A percentile compares a stretch with the other conserved stretches of the same genome.
Conservation (phyloP, 495 filamentous ascomycete genomes). For the Niebla homalea region DNA sequence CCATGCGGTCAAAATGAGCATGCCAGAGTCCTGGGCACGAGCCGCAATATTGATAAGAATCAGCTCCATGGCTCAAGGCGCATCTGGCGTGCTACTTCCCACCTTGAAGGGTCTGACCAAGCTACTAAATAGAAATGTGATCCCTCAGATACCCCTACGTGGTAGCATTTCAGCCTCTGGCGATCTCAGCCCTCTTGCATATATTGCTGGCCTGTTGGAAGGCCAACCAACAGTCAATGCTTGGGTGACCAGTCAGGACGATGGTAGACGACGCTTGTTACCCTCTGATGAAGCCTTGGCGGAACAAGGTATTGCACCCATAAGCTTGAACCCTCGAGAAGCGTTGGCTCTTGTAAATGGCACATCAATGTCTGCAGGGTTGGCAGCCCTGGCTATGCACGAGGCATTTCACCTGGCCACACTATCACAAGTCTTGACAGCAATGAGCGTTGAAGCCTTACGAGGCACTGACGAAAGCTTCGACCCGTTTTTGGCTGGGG, state of each 20-base stretch:
- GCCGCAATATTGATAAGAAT: slow-evolving; percentile 43
- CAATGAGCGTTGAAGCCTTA: slow-evolving; percentile 30
- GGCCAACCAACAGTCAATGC: slow-evolving; percentile 30
- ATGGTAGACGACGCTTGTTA: background rate
- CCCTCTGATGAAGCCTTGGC: background rate
- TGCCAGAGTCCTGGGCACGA: slow-evolving; percentile 36
- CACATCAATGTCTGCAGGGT: slow-evolving; percentile 39
- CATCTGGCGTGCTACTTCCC: slow-evolving; percentile 36
- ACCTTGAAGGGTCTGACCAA: slow-evolving; percentile 33
- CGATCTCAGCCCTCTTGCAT: slow-evolving; percentile 48
- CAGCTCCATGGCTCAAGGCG: slow-evolving; percentile 43
- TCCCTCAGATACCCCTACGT: slow-evolving; percentile 43
- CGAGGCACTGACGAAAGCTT: slow-evolving; percentile 40
- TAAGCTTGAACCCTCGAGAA: slow-evolving; percentile 20
- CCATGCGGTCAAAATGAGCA: slow-evolving; percentile 1
- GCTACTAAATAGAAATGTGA: slow-evolving; percentile 34
- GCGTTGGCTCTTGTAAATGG: slow-evolving; percentile 51
- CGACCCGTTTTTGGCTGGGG: slow-evolving; percentile 43
- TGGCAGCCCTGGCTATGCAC: slow-evolving; percentile 37
- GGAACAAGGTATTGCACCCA: background rate
- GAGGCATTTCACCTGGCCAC: slow-evolving; percentile 41
- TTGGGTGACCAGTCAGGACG: background rate
- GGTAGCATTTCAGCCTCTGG: slow-evolving; percentile 58
- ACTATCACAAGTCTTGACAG: slow-evolving; percentile 41
- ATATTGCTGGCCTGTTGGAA: slow-evolving; percentile 44